These are phyloP conservation scores for Thalassiosira mediterranea DNA, from an alignment of 352 stramenopile species.

Conservation along the genomic window DNA sequence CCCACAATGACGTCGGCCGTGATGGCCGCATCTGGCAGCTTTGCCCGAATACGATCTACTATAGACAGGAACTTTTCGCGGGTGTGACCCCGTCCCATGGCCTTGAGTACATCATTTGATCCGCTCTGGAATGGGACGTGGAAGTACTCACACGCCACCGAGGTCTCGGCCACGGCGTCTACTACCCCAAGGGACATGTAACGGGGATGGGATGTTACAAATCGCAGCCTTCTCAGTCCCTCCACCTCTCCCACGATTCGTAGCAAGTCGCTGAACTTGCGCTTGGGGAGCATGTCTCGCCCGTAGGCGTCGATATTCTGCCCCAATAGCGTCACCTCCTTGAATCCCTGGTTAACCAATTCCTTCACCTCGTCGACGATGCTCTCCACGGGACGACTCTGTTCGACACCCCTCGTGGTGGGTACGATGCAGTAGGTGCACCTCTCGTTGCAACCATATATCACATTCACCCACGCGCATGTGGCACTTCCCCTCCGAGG, in stretches of 20 bases:
- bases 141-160: conserved; percentile 84
- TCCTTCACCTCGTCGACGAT: conserved; percentile 83
- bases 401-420: conserved; percentile 85
- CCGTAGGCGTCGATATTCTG: conserved; percentile 90
- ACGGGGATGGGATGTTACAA: conserved; percentile 87
- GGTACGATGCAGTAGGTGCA: conserved; percentile 90
- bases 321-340: conserved; percentile 87
- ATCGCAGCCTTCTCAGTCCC: conserved; percentile 80
- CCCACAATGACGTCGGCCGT: conserved; percentile 81
- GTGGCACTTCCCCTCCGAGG: conserved; percentile 76
- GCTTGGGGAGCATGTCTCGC: conserved; percentile 86
- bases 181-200: conserved; percentile 87
- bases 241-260: conserved; percentile 67
- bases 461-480: conserved; percentile 87
- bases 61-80: conserved; percentile 86
- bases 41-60: conserved; percentile 81
- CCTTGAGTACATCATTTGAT: conserved; percentile 82
- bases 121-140: conserved; percentile 87
- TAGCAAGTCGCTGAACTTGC: conserved; percentile 87
- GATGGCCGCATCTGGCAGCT: conserved; percentile 75
- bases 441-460: conserved; percentile 89
- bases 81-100: conserved; percentile 87
- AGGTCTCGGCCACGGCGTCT: conserved; percentile 84
- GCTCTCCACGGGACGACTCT: conserved; percentile 77
- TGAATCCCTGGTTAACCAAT: conserved; percentile 79